phyloP scores from a whole-genome alignment of 345 rosid species.

The Moricandia moricandioides region DNA sequence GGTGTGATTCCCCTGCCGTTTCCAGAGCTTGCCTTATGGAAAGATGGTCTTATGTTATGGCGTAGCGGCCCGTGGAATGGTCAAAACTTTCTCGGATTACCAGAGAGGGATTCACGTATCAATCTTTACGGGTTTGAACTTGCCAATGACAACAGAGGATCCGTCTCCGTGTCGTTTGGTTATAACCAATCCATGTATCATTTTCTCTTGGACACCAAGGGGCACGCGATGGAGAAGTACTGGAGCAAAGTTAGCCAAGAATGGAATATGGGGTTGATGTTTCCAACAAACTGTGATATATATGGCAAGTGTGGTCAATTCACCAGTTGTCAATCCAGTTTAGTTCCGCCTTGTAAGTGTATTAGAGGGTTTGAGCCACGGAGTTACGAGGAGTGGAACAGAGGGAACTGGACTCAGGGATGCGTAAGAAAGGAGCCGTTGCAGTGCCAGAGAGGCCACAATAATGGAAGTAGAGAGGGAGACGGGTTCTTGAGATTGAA shows the following conservation, averaged over 20 bases:
- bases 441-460: constrained; percentile 33
- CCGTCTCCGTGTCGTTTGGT: background rate
- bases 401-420: constrained; percentile 49
- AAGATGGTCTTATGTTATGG: constrained; percentile 41
- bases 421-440: constrained; percentile 38
- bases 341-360: constrained; percentile 48
- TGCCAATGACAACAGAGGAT: constrained; percentile 20
- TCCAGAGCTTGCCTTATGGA: constrained; percentile 46
- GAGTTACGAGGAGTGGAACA: constrained; percentile 36
- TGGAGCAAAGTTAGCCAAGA: constrained; percentile 19
- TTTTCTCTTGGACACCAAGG: constrained; percentile 29
- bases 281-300: constrained; percentile 34
- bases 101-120: background rate
- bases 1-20: constrained; percentile 30
- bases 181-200: background rate
- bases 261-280: background rate
- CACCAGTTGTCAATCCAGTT: constrained; percentile 38
- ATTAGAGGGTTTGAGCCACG: constrained; percentile 50
- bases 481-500: constrained; percentile 43
- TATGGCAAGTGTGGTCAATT: constrained; percentile 53
- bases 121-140: constrained; percentile 31
- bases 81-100: constrained; percentile 35
- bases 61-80: constrained; percentile 61
- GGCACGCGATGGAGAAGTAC: background rate
- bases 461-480: constrained; percentile 21